Conservation (phyloP, 805 yeast genomes). For the Zygotorulaspora sp. region DNA sequence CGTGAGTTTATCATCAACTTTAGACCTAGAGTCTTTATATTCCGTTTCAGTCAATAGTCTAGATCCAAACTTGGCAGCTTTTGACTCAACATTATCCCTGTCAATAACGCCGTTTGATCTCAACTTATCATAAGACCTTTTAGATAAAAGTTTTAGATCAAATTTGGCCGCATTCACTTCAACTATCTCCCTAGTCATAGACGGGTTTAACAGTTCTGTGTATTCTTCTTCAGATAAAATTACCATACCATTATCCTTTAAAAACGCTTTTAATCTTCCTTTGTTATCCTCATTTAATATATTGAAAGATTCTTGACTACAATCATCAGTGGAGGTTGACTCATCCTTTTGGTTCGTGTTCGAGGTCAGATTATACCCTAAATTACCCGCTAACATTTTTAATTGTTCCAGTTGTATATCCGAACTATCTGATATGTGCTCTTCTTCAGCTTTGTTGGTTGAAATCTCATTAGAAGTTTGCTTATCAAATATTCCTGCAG, state of each 20-base stretch:
- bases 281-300: too few relatives aligned
- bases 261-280: too few relatives aligned
- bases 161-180: conserved; percentile 7
- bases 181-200: conserved; percentile 2
- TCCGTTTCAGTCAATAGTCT: conserved; percentile 9
- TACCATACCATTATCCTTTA: conserved; percentile 14
- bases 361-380: too few relatives aligned
- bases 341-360: too few relatives aligned
- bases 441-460: too few relatives aligned
- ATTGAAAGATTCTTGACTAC: too few relatives aligned
- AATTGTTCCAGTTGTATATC: too few relatives aligned
- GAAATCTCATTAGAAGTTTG: too few relatives aligned
- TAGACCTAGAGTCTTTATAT: conserved; percentile 9
- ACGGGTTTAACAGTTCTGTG: conserved; percentile 6
- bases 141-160: conserved; percentile 6
- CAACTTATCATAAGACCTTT: conserved; percentile 6
- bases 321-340: too few relatives aligned
- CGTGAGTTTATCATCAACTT: conserved; percentile 4
- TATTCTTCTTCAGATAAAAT: conserved; percentile 24
- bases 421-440: too few relatives aligned
- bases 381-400: too few relatives aligned
- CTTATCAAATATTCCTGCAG: too few relatives aligned
- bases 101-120: conserved; percentile 2
- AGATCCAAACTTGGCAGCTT: conserved; percentile 13
- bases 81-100: conserved; percentile 9